These are phyloP conservation scores for Glonium stellatum DNA, from an alignment of 495 filamentous ascomycete species.

Conservation along the genomic window DNA sequence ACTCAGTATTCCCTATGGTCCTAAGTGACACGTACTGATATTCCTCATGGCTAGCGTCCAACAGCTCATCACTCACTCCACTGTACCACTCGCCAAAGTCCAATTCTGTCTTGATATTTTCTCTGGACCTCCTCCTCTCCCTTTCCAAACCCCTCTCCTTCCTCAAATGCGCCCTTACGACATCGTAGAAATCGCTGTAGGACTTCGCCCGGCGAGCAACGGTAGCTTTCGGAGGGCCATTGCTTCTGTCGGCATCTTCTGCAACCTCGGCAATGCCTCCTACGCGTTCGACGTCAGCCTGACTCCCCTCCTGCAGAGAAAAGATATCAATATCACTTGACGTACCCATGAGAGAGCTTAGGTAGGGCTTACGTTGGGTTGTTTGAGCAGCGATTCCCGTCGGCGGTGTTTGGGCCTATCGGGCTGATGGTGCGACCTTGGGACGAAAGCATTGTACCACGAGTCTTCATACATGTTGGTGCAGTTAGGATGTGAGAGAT, in stretches of 20 bases:
- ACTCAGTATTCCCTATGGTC: conserved; percentile 13
- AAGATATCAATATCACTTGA: conserved; percentile 35
- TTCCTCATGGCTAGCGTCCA: conserved; percentile 75
- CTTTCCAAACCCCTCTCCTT: conserved; percentile 40
- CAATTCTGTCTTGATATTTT: conserved; percentile 42
- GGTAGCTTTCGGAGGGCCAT: conserved; percentile 56
- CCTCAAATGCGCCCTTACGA: conserved; percentile 49
- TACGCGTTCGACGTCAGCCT: conserved; percentile 40
- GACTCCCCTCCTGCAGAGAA: conserved; percentile 36
- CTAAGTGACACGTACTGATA: conserved; percentile 60
- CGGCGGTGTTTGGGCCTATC: conserved; percentile 49
- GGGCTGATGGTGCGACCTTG: conserved; percentile 43
- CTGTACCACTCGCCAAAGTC: conserved; percentile 59
- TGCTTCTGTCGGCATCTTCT: conserved; percentile 44
- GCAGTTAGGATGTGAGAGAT: neutral
- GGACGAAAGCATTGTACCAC: conserved; percentile 60
- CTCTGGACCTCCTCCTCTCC: conserved; percentile 34
- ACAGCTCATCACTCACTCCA: conserved; percentile 55
- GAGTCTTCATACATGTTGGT: conserved; percentile 64
- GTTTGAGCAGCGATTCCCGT: conserved; percentile 59
- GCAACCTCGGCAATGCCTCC: conserved; percentile 40
- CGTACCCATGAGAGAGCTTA: conserved; percentile 22
- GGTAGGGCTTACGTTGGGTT: conserved; percentile 53
- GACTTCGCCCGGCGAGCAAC: conserved; percentile 62
- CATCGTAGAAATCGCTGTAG: conserved; percentile 65